Base-by-base conservation (phyloP, 2,329 filamentous ascomycete genomes). In the Neurospora sp. region DNA sequence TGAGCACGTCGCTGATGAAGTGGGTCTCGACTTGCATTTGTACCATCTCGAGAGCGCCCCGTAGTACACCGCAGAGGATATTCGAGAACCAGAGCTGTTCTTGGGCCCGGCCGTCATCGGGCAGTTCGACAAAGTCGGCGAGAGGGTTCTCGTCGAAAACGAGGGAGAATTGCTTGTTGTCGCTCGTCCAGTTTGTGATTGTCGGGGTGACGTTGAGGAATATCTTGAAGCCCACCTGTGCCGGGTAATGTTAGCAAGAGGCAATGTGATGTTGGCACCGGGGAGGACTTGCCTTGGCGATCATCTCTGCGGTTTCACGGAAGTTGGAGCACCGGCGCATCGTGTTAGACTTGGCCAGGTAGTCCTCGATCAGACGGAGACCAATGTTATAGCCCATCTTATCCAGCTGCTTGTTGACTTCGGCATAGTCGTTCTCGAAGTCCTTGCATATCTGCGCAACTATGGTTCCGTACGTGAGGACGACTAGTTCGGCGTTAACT, bases 381-480 rank as follows among this genome's bases (percentile, higher is more conserved):
- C 96, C 96, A 74, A 99, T 99, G 77, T 98, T 98, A 83, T 98
- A 97, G 69, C 96, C 96, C 96, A 99, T 99, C 82, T 95, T 96
- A 79, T 99, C 96, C 65, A 99, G 87, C 80, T 99, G 96, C 80
- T 95, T 93, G 83, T 99, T 99, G 79, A 99, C 95, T 80, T 98
- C 93, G 68, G 88, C 85, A 79, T 99, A 99, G 82, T 98, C 93
- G 76, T 88, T 90, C 76, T 97, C 93, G 79, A 95, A 97, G 83
- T 99, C 96, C 80, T 95, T 95, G 84, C 95, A 98, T 74, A 99
- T 85, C 80, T 98, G 95, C 70, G 93, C 92, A 70, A 99, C 96
- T 73, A 99, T 96, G 33, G 96, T 98, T 78, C 96, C 96, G 80
- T 99, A 99, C 39, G 96, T 99, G 77, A 99, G 87, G 66, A 94